phyloP scores from a whole-genome alignment of 2,329 filamentous ascomycete genomes.

The Cryphonectria nitschkei region DNA sequence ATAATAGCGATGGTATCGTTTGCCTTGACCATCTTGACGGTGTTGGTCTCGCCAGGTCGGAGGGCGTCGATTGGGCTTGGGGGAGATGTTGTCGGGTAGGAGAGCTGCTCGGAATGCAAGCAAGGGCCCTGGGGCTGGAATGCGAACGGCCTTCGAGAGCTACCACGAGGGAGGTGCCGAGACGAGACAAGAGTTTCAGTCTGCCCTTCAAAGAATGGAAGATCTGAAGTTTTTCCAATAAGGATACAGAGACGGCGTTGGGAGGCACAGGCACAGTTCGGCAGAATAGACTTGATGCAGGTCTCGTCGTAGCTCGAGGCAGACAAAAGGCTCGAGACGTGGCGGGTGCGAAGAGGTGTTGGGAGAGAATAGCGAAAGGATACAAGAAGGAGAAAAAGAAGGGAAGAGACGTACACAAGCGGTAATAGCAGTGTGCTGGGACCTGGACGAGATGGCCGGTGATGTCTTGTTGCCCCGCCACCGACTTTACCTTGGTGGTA shows the following conservation, averaged over 20 bases:
- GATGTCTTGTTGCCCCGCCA: constrained; percentile 6
- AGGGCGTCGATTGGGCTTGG: neutral
- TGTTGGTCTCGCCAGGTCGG: constrained; percentile 4
- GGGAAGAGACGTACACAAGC: neutral
- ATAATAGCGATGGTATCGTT: constrained; percentile 72
- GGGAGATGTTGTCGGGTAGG: neutral
- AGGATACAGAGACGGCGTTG: too few relatives aligned
- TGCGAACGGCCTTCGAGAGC: neutral
- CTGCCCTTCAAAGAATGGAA: neutral
- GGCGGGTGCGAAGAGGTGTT: neutral
- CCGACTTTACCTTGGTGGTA: constrained; percentile 6
- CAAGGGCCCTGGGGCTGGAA: neutral
- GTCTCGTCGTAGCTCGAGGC: neutral
- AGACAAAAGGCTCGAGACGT: neutral
- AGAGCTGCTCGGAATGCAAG: neutral
- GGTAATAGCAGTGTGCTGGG: neutral
- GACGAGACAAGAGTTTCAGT: neutral
- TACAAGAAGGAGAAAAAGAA: neutral
- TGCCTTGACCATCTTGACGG: constrained; percentile 59
- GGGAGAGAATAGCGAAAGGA: neutral
- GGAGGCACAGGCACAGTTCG: neutral
- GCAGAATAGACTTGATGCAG: neutral
- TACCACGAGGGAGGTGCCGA: neutral
- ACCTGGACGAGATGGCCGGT: neutral
- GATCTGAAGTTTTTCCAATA: neutral